Base-by-base conservation (phyloP, 352 stramenopile species). In the Pythium guiyangense region DNA sequence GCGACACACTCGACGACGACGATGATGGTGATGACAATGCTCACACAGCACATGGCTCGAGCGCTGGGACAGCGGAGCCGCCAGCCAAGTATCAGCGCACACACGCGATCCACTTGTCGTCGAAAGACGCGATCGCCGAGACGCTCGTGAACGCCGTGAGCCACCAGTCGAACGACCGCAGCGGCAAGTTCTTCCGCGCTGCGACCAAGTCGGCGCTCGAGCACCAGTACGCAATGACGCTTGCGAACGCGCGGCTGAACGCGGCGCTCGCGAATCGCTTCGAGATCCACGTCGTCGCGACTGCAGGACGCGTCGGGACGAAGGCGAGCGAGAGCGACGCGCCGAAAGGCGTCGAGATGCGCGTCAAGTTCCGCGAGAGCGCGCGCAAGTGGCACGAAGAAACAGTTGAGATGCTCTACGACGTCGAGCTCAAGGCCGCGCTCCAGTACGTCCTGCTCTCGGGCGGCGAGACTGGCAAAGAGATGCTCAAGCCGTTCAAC, bases 401-500 rank as follows among this genome's bases (percentile, higher is more conserved):
- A 52, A 82, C 47, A 2, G 79, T 94, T 10, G 72, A 70, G 57
- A 49, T 92, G 46, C 60, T 96, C 17, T 78, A 90, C 58, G 69
- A 65, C 4, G 54, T 81, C 9, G 84, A 92, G 54, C 56, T 96
- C 26, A 76, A 79, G 25, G 81, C 84, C 0, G 74, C 81, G 54
- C 55, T 96, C 60, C 91, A 96, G 57, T 94, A 94, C 61, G 81
- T 94, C 20, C 64, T 94, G 49, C 60, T 94, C 31, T 90, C 80
- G 29, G 77, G 79, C 9, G 84, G 82, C 11, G 86, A 93, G 52
- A 90, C 81, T 27, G 84, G 83, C 2, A 71, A 69, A 20, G 86
- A 96, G 55, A 94, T 94, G 86, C 79, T 96, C 54, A 96, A 96
- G 68, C 84, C 84, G 9, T 96, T 96, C 57, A 96, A 96, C 60